Evolutionary conservation across 768 basidiomycete species (phyloP).

Genomic region (Suillus tomentosus): DNA sequence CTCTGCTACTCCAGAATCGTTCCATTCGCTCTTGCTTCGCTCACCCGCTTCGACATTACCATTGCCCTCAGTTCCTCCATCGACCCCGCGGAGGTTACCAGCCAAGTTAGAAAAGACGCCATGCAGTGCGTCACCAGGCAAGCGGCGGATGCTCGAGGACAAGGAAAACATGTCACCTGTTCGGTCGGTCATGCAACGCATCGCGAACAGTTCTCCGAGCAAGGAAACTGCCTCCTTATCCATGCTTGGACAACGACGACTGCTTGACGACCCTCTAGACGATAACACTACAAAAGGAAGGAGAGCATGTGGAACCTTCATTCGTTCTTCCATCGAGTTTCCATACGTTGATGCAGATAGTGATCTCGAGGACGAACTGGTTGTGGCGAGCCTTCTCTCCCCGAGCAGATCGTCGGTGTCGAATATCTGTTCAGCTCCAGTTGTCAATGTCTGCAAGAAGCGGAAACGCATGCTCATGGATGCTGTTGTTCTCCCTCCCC

Average conservation of each 20-base stretch:
- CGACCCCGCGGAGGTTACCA: slow-evolving; percentile 36
- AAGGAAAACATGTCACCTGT: slow-evolving; percentile 61
- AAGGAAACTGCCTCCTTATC: slow-evolving; percentile 19
- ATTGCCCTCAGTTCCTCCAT: slow-evolving; percentile 28
- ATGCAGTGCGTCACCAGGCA: slow-evolving; percentile 36
- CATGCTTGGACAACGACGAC: slow-evolving; percentile 48
- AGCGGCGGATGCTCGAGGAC: slow-evolving; percentile 40
- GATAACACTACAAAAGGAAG: slow-evolving; percentile 29
- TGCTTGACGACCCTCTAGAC: slow-evolving; percentile 37
- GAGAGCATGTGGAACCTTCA: slow-evolving; percentile 24
- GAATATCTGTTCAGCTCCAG: neutral
- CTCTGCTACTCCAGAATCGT: slow-evolving; percentile 31
- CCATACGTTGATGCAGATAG: slow-evolving; percentile 24
- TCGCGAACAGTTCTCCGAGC: slow-evolving; percentile 41
- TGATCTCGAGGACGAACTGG: slow-evolving; percentile 34
- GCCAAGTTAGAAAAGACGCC: slow-evolving; percentile 16
- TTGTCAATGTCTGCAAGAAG: slow-evolving; percentile 37
- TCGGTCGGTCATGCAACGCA: slow-evolving; percentile 48
- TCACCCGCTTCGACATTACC: slow-evolving; percentile 30
- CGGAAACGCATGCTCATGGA: slow-evolving; percentile 55
- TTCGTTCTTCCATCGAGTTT: slow-evolving; percentile 34
- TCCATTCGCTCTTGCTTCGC: slow-evolving; percentile 32
- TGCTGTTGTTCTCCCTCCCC: slow-evolving; percentile 49
- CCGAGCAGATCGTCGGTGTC: slow-evolving; percentile 12
- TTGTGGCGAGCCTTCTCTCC: slow-evolving; percentile 27